A percentile compares a stretch with the other conserved stretches of the same genome.
phyloP scores from a whole-genome alignment of 2,329 filamentous ascomycete genomes.

The Tolypocladium cylindrosporum region DNA sequence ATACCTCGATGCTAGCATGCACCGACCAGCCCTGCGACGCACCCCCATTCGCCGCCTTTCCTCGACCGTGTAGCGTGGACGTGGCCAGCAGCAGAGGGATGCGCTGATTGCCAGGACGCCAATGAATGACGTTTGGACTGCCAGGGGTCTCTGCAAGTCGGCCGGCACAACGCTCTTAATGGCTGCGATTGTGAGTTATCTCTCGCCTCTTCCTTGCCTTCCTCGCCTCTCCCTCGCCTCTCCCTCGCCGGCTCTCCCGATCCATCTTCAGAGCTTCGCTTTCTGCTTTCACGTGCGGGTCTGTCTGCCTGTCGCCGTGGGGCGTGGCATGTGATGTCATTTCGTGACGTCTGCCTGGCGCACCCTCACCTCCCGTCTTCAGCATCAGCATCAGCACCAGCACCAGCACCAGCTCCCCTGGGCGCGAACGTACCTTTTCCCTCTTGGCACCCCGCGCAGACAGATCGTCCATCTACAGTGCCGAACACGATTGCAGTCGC shows the following conservation, averaged over 20 bases:
- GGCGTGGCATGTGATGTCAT: slow-evolving; percentile 4
- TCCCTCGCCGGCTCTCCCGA: not conserved
- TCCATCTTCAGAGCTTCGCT: not conserved
- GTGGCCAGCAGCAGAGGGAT: not conserved
- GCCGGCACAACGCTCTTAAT: slow-evolving; percentile 16
- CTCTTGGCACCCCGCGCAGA: not conserved
- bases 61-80: not conserved
- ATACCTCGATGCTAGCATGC: not conserved
- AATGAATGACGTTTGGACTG: not conserved
- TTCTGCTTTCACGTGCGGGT: not conserved
- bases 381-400: not conserved
- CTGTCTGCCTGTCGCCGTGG: not conserved
- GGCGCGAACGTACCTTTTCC: not conserved
- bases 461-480: not conserved
- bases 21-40: not conserved
- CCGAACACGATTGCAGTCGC: not conserved
- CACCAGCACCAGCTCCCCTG: not conserved
- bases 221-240: not conserved
- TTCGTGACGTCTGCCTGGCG: not conserved
- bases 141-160: not conserved
- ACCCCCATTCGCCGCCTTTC: not conserved
- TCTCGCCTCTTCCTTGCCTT: not conserved
- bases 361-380: not conserved
- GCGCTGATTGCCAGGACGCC: not conserved
- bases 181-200: slow-evolving; percentile 23